These are phyloP conservation scores for Cyclotella atomus DNA, from an alignment of 108 stramenopile species.

Conservation along the genomic window DNA sequence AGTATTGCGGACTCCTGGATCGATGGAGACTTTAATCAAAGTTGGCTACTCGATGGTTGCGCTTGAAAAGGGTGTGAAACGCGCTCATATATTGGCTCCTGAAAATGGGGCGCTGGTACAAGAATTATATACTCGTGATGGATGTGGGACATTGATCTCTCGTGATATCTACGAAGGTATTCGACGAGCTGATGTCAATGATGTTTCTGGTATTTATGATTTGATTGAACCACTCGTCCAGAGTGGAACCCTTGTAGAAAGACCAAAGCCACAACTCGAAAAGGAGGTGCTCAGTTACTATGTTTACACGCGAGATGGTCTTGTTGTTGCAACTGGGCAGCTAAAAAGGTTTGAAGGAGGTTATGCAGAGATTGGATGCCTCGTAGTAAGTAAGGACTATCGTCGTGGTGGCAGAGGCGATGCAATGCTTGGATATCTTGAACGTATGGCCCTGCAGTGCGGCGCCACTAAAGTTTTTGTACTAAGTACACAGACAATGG, in stretches of 20 bases:
- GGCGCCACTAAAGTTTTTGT: constrained; percentile 87
- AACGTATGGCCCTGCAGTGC: constrained; percentile 80
- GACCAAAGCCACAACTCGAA: constrained; percentile 78
- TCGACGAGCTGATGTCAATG: constrained; percentile 79
- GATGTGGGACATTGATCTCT: constrained; percentile 89
- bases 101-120: constrained; percentile 85
- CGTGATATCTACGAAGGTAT: constrained; percentile 97
- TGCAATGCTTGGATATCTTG: constrained; percentile 95
- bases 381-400: constrained; percentile 90
- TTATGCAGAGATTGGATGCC: constrained; percentile 93
- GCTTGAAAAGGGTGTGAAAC: constrained; percentile 85
- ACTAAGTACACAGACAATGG: constrained; percentile 94
- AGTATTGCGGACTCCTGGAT: constrained; percentile 44
- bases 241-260: constrained; percentile 82
- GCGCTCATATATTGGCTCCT: constrained; percentile 89
- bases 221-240: constrained; percentile 88
- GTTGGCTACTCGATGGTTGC: constrained; percentile 83
- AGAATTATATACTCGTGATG: constrained; percentile 97
- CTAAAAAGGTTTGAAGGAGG: constrained; percentile 83
- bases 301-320: constrained; percentile 89
- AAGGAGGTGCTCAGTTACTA: constrained; percentile 86
- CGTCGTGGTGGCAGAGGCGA: constrained; percentile 90
- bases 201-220: constrained; percentile 86
- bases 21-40: constrained; percentile 65
- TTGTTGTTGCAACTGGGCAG: constrained; percentile 90